A percentile compares a stretch with the other conserved stretches of the same genome.
Conservation (phyloP, 225 moss, liverwort and hornwort species). For the Bryum argenteum region DNA sequence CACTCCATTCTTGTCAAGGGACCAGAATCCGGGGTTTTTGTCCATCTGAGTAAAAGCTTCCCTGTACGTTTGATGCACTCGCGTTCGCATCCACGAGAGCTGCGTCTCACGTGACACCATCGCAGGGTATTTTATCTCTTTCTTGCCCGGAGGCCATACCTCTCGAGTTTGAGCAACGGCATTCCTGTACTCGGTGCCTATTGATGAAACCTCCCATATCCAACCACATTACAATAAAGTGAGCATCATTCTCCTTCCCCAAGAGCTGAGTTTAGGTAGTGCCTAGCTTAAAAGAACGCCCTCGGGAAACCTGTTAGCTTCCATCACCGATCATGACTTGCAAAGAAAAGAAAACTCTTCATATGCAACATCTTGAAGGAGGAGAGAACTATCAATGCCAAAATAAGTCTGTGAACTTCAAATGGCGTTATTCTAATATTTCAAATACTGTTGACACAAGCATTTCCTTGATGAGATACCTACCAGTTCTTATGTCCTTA, state of each 20-base stretch:
- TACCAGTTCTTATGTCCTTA: conserved; percentile 69
- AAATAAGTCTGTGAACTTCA: too few relatives aligned
- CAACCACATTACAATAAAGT: conserved; percentile 23
- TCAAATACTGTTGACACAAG: not conserved
- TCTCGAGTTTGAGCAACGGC: conserved; percentile 52
- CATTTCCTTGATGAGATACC: not conserved
- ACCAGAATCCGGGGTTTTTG: conserved; percentile 41
- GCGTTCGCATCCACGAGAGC: conserved; percentile 55
- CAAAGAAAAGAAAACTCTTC: not conserved
- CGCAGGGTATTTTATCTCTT: conserved; percentile 31
- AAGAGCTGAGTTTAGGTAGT: not conserved
- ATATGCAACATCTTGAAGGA: not conserved
- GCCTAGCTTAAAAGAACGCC: not conserved
- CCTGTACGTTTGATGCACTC: conserved; percentile 61
- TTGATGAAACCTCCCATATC: conserved; percentile 24
- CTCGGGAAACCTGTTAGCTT: not conserved
- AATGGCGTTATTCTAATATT: not conserved
- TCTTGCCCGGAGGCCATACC: conserved; percentile 42
- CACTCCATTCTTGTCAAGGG: conserved; percentile 64
- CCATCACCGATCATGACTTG: not conserved
- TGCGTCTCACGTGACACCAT: conserved; percentile 72
- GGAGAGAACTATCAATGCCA: not conserved
- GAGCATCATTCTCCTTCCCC: conserved; percentile 4
- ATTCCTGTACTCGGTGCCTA: conserved; percentile 41
- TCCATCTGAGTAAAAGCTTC: conserved; percentile 92